Base-by-base conservation (phyloP, 2,329 filamentous ascomycete genomes). In the Aureobasidium sp. region DNA sequence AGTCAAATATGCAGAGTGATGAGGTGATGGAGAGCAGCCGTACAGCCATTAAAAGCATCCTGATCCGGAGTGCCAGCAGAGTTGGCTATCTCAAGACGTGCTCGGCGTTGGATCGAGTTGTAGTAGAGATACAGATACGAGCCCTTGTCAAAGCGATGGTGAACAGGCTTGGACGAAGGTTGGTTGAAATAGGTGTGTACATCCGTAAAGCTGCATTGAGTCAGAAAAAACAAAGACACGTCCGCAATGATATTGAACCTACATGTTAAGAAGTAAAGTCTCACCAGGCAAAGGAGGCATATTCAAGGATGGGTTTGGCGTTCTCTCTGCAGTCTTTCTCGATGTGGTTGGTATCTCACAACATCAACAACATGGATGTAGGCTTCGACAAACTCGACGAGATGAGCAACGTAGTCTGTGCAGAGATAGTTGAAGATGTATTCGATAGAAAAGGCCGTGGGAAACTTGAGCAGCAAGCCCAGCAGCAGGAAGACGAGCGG, bases 101-200 rank as follows among this genome's bases (percentile, higher is more conserved):
- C 91, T 67, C 88, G 85, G 68, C 88, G 85, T 71, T 90, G 87
- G 67, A 82, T 83, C 16, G 91, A 86, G 75, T 93, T 91, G 77
- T 94, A 91, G 76, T 93, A 94, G 8, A 95, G 82, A 75, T 95
- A 95, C 66, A 95, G 87, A 76, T 95, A 95, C 10, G 91, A 94
- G 54, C 90, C 87, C 76, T 92, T 92, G 77, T 93, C 90, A 77
- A 95, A 95, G 60, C 92, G 89, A 77, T 95, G 91, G 77, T 95
- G 93, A n/a, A 85, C 88, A 36, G 92, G 92, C 65, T 86, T 89
- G 65, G 85, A 83, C 8, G 85, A 84, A 3, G 90, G 89, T n/a
- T 89, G 85, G 31, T 87, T 86, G 79, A 94, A 93, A 78, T 90
- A 94, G 78, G 94, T 95, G 77, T 95, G 93, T 63, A 94, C 76